Evolutionary conservation across 768 basidiomycete genomes (phyloP).

Genomic region (Russula emetica): DNA sequence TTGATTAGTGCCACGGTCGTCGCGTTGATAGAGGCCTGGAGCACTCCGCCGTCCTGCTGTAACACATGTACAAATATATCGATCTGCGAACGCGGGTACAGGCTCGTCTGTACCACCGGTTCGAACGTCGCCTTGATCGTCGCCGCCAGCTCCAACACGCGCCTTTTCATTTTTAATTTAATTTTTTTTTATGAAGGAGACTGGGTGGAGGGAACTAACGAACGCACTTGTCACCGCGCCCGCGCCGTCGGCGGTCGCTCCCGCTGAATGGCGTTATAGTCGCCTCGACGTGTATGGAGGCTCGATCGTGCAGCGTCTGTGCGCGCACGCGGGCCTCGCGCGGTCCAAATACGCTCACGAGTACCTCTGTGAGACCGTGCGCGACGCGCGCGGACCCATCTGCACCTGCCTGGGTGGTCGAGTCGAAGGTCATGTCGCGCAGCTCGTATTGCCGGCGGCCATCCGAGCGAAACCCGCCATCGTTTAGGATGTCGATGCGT

Average conservation of each 20-base stretch:
- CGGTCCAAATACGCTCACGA: conserved; percentile 88
- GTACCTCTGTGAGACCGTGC: conserved; percentile 88
- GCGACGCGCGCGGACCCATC: conserved; percentile 82
- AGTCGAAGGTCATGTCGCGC: conserved; percentile 73
- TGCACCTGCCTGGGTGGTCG: conserved; percentile 67
- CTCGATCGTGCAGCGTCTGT: conserved; percentile 80
- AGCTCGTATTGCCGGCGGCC: conserved; percentile 90
- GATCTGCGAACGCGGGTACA: conserved; percentile 94
- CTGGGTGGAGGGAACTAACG: neutral
- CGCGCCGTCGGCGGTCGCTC: conserved; percentile 69
- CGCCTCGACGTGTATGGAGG: conserved; percentile 85
- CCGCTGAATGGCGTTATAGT: conserved; percentile 84
- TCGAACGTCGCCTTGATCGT: conserved; percentile 94
- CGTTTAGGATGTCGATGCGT: conserved; percentile 72
- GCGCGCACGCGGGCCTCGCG: conserved; percentile 81
- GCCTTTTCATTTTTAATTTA: conserved; percentile 49
- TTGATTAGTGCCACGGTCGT: conserved; percentile 88
- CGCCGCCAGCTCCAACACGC: conserved; percentile 79
- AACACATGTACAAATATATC: conserved; percentile 91
- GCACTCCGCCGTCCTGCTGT: conserved; percentile 89
- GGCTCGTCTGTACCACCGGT: conserved; percentile 82
- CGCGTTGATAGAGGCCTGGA: conserved; percentile 90
- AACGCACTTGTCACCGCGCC: conserved; percentile 78
- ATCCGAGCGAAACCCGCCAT: conserved; percentile 86
- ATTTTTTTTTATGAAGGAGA: neutral